A percentile compares a stretch with the other conserved stretches of the same genome.
phyloP scores from a whole-genome alignment of 2,329 filamentous ascomycete genomes.

The Curvularia eragrostidis region DNA sequence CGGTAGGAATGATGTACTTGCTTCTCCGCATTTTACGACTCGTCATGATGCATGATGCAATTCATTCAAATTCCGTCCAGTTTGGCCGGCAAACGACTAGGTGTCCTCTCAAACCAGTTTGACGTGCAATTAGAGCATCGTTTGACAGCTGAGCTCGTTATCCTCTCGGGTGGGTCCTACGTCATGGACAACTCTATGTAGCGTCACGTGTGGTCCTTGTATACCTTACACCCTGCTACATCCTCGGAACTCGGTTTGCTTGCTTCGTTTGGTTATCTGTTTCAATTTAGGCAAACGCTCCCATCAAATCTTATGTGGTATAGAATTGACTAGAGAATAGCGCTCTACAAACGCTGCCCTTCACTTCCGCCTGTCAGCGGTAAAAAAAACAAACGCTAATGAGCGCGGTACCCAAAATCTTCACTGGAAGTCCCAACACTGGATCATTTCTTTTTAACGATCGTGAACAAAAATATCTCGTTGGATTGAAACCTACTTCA shows the following conservation, averaged over 20 bases:
- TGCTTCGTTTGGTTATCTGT: background rate
- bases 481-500: background rate
- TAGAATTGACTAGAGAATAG: background rate
- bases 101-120: background rate
- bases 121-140: background rate
- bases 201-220: background rate
- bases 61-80: background rate
- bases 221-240: background rate
- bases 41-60: constrained; percentile 10
- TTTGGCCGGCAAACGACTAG: background rate
- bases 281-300: background rate
- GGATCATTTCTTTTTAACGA: background rate
- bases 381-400: background rate
- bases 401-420: background rate
- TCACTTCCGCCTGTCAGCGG: background rate
- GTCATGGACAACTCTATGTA: background rate
- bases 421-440: constrained; percentile 3
- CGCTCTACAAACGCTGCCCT: background rate
- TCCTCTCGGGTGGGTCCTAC: background rate
- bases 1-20: background rate
- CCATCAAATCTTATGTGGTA: too few relatives aligned
- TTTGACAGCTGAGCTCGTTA: background rate
- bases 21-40: constrained; percentile 7
- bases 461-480: background rate
- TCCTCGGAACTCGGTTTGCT: background rate